A percentile compares a stretch with the other conserved stretches of the same genome.
Evolutionary conservation across 2,329 filamentous ascomycete genomes (phyloP).

Genomic region (Aspergillus sojae): DNA sequence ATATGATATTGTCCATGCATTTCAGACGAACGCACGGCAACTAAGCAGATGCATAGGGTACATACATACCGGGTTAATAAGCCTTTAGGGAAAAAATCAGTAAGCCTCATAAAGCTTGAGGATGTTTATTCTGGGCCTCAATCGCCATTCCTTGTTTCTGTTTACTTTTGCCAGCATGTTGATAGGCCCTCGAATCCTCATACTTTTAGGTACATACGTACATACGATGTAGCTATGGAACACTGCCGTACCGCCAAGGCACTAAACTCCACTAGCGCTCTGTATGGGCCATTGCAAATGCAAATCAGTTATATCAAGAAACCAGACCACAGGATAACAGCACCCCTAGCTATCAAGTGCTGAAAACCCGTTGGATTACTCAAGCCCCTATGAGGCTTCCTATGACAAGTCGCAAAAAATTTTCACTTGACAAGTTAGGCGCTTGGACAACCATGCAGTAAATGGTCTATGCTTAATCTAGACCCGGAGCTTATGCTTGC

Average conservation of each 20-base stretch:
- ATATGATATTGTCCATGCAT: not conserved
- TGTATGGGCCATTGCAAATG: not conserved
- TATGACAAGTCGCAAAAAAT: not conserved
- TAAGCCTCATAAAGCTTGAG: not conserved
- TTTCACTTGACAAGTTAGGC: not conserved
- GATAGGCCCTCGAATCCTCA: not conserved
- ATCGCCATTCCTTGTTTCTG: not conserved
- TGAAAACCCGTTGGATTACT: not conserved
- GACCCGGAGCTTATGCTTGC: not conserved
- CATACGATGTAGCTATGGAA: not conserved
- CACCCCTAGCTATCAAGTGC: not conserved
- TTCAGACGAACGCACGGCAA: not conserved
- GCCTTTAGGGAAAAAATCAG: not conserved
- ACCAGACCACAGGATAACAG: constrained; percentile 1
- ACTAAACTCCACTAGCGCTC: not conserved
- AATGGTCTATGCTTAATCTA: not conserved
- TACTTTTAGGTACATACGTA: not conserved
- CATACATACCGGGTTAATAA: not conserved
- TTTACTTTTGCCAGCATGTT: not conserved
- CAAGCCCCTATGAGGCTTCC: not conserved
- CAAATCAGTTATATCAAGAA: not conserved
- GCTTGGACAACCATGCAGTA: constrained; percentile 5
- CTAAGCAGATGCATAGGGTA: not conserved
- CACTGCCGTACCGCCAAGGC: not conserved
- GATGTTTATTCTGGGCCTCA: not conserved